These are phyloP conservation scores for Wallacemonas sp. DNA, from an alignment of 208 protist species.

Conservation along the genomic window DNA sequence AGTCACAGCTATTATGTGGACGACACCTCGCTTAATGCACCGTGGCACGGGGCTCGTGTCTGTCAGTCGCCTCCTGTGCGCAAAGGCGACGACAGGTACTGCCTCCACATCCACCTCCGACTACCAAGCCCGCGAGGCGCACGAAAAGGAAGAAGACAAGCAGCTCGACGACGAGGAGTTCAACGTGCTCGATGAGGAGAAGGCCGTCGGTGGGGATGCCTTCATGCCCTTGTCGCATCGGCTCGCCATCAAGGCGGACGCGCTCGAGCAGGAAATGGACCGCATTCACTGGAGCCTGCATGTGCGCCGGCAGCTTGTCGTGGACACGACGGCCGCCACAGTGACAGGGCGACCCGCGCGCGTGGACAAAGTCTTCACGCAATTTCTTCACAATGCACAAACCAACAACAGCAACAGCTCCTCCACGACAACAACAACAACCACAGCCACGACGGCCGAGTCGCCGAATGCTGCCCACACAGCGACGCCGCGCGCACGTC, in stretches of 20 bases:
- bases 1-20: no score
- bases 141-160: conserved; percentile 53
- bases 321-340: conserved; percentile 42
- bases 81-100: no score
- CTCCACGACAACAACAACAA: no score
- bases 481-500: no score
- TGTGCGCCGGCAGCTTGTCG: conserved; percentile 60
- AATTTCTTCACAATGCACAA: background rate
- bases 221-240: conserved; percentile 49
- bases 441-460: no score
- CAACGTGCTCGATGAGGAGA: conserved; percentile 36
- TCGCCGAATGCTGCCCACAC: background rate
- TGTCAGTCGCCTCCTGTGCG: background rate
- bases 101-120: background rate
- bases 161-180: conserved; percentile 83
- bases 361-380: conserved; percentile 36
- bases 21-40: background rate
- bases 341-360: conserved; percentile 48
- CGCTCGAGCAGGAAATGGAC: conserved; percentile 59
- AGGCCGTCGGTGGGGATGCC: conserved; percentile 29
- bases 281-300: conserved; percentile 60
- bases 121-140: conserved; percentile 11
- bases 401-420: no score
- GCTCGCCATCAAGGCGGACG: conserved; percentile 60
- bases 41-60: background rate